phyloP scores from a whole-genome alignment of 768 basidiomycete genomes.

The Ramaria rubella region DNA sequence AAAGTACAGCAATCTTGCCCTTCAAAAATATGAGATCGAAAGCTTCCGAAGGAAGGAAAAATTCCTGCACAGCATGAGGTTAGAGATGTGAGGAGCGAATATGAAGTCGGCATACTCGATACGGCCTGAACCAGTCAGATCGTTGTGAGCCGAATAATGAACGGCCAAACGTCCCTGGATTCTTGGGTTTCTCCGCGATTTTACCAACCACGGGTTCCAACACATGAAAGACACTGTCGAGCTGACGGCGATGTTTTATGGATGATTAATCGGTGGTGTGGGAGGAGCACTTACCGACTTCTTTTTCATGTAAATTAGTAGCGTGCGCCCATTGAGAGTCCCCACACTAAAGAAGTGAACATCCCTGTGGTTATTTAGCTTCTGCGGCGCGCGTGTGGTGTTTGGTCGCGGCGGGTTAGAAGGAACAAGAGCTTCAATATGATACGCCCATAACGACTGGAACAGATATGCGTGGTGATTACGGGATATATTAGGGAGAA shows the following conservation, averaged over 20 bases:
- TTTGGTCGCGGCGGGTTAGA: slow-evolving; percentile 65
- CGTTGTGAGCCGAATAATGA: slow-evolving; percentile 73
- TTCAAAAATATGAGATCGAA: slow-evolving; percentile 90
- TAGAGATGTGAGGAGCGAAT: not conserved
- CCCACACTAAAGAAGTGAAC: slow-evolving; percentile 97
- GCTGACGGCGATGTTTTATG: slow-evolving; percentile 26
- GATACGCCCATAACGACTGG: slow-evolving; percentile 85
- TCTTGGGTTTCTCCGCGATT: slow-evolving; percentile 70
- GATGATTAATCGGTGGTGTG: slow-evolving; percentile 10
- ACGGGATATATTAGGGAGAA: not conserved
- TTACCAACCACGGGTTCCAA: slow-evolving; percentile 94
- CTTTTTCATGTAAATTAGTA: slow-evolving; percentile 94
- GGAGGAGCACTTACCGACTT: slow-evolving; percentile 54
- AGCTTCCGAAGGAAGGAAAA: slow-evolving; percentile 88
- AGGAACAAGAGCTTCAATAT: slow-evolving; percentile 94
- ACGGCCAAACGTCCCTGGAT: slow-evolving; percentile 63
- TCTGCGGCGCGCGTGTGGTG: slow-evolving; percentile 77
- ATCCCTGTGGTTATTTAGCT: slow-evolving; percentile 83
- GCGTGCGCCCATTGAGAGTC: slow-evolving; percentile 74
- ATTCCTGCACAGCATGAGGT: slow-evolving; percentile 44
- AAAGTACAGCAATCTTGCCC: slow-evolving; percentile 87
- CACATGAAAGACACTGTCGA: slow-evolving; percentile 92
- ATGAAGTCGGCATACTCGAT: slow-evolving; percentile 43
- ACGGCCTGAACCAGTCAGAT: slow-evolving; percentile 93
- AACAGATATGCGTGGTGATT: not conserved